Evolutionary conservation across 352 stramenopile species (phyloP).

Genomic region (Blastocystis sp.): DNA sequence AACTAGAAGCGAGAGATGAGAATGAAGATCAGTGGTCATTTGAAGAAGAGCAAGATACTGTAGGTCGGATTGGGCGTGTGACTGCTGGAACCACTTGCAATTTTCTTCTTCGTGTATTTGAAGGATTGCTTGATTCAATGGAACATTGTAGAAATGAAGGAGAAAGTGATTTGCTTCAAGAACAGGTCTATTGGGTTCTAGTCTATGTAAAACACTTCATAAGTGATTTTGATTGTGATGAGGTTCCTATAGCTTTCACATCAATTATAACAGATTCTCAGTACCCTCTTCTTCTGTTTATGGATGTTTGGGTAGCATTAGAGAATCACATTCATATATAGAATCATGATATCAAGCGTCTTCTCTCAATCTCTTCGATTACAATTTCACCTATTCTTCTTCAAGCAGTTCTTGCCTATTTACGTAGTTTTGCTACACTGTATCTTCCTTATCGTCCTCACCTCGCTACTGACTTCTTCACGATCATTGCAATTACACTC

Average conservation of each 20-base stretch:
- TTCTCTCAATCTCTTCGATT: neutral
- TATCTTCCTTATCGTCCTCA: constrained; percentile 20
- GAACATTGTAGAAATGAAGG: neutral
- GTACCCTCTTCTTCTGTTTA: constrained; percentile 9
- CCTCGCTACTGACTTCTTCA: constrained; percentile 10
- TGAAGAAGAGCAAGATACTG: constrained; percentile 28
- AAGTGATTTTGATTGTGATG: constrained; percentile 2
- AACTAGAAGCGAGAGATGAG: constrained; percentile 21
- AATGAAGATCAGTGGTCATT: constrained; percentile 52
- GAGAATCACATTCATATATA: neutral
- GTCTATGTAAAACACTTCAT: constrained; percentile 48
- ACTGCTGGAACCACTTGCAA: neutral
- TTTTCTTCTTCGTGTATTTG: neutral
- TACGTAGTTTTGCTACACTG: neutral
- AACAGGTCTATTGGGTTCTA: constrained; percentile 46
- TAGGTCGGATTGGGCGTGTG: neutral
- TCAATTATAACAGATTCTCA: neutral
- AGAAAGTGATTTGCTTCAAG: neutral
- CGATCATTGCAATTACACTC: constrained; percentile 23
- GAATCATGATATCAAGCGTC: neutral
- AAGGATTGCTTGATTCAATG: neutral
- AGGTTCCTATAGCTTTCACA: constrained; percentile 19
- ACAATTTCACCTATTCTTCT: neutral
- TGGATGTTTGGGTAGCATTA: neutral
- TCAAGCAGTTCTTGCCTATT: constrained; percentile 17